phyloP scores from a whole-genome alignment of 164 flowering plant genomes.

The Liriodendron chinense region DNA sequence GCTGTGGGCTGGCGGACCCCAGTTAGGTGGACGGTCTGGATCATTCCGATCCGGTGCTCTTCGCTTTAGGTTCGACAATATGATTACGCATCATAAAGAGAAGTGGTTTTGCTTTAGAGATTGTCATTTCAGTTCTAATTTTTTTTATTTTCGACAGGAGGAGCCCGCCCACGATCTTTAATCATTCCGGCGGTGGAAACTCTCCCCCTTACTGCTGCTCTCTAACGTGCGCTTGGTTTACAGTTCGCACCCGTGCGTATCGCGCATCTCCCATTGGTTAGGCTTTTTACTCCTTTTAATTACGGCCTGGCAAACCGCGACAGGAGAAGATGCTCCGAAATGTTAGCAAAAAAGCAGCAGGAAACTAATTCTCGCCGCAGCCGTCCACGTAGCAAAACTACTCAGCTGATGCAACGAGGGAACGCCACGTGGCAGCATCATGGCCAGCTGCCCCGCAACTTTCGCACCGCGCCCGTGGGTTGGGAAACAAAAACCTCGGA shows the following conservation, averaged over 20 bases:
- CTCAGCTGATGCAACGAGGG: not conserved
- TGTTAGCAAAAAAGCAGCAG: not conserved
- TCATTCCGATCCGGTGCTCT: too few relatives aligned
- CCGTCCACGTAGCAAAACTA: not conserved
- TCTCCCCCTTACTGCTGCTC: too few relatives aligned
- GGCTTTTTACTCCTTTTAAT: not conserved
- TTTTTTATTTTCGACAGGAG: too few relatives aligned
- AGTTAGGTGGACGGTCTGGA: not conserved
- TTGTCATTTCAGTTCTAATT: not conserved
- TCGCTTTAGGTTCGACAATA: not conserved
- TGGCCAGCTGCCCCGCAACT: not conserved
- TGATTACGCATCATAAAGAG: not conserved
- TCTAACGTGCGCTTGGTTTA: not conserved
- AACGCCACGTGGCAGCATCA: not conserved
- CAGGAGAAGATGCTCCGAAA: not conserved
- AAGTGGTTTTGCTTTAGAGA: not conserved
- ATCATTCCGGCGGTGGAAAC: too few relatives aligned
- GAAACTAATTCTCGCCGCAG: not conserved
- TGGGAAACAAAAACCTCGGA: slow-evolving; percentile 2
- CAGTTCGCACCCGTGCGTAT: too few relatives aligned
- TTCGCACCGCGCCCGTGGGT: not conserved
- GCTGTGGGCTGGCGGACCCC: not conserved
- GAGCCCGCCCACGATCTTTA: too few relatives aligned
- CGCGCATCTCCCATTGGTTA: not conserved
- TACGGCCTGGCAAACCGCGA: not conserved